phyloP scores from a whole-genome alignment of 1,284 basidiomycete species.

The Thelephora terrestris region DNA sequence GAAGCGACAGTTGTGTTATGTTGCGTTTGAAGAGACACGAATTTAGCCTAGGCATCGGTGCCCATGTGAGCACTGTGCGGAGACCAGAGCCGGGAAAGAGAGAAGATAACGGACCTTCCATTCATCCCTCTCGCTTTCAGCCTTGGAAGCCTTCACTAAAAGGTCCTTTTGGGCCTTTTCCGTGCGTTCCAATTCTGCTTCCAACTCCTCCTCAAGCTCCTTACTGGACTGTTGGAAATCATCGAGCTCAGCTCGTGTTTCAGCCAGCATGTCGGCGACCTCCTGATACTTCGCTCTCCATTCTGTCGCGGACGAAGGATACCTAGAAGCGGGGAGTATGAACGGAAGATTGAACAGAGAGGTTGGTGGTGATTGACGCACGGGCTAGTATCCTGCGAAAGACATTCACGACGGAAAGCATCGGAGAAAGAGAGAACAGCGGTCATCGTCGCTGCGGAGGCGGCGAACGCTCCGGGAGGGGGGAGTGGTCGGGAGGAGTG shows the following conservation, averaged over 20 bases:
- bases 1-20: slow-evolving; percentile 84
- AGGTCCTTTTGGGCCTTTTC: slow-evolving; percentile 82
- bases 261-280: slow-evolving; percentile 74
- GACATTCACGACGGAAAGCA: slow-evolving; percentile 45
- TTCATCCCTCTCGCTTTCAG: slow-evolving; percentile 78
- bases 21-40: slow-evolving; percentile 80
- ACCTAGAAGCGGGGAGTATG: slow-evolving; percentile 27
- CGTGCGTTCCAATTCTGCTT: slow-evolving; percentile 79
- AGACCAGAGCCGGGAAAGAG: slow-evolving; percentile 3
- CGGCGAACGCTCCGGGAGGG: slow-evolving; percentile 20
- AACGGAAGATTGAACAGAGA: slow-evolving; percentile 2
- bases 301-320: slow-evolving; percentile 45
- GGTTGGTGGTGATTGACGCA: slow-evolving; percentile 19
- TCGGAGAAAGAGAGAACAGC: slow-evolving; percentile 53
- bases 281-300: slow-evolving; percentile 83
- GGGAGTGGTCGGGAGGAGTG: not conserved
- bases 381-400: slow-evolving; percentile 47
- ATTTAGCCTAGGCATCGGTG: slow-evolving; percentile 54
- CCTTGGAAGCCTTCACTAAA: slow-evolving; percentile 59
- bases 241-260: slow-evolving; percentile 80
- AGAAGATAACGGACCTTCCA: slow-evolving; percentile 65
- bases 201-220: slow-evolving; percentile 89
- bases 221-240: slow-evolving; percentile 88
- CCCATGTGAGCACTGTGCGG: slow-evolving; percentile 7
- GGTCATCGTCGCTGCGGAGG: slow-evolving; percentile 37